These are phyloP conservation scores for Cladosporium sp. DNA, from an alignment of 2,329 filamentous ascomycete species.

Conservation along the genomic window DNA sequence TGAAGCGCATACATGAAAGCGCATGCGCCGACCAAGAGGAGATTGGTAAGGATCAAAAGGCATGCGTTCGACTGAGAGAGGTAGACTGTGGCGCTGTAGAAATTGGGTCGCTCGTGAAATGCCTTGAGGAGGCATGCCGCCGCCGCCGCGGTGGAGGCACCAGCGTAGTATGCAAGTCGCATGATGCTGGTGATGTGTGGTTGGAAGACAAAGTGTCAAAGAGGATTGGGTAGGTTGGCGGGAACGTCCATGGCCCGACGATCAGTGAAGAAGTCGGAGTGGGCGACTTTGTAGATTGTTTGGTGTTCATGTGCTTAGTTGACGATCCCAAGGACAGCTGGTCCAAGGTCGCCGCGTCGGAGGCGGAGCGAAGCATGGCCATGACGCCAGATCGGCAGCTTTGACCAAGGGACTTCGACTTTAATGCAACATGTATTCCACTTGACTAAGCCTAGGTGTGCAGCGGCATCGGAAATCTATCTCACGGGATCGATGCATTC, in stretches of 20 bases:
- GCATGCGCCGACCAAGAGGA: constrained; percentile 76
- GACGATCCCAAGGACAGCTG: neutral
- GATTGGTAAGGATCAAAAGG: constrained; percentile 88
- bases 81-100: constrained; percentile 97
- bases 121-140: constrained; percentile 81
- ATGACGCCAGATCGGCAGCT: neutral
- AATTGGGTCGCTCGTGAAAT: constrained; percentile 92
- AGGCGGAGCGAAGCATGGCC: neutral
- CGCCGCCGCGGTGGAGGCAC: constrained; percentile 73
- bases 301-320: neutral
- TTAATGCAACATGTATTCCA: no score
- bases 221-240: constrained; percentile 9
- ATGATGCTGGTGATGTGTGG: constrained; percentile 16
- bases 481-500: no score
- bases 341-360: neutral
- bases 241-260: constrained; percentile 13
- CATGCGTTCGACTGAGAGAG: constrained; percentile 95
- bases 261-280: constrained; percentile 9
- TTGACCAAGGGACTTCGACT: neutral
- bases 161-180: constrained; percentile 32
- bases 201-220: constrained; percentile 12
- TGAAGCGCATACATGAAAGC: constrained; percentile 83
- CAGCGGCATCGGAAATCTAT: no score
- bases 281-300: neutral
- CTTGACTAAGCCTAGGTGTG: no score